Percentiles rank a stretch among this genome's conserved stretches.
phyloP scores from a whole-genome alignment of 2,329 filamentous ascomycete genomes.

The Ophiostoma australiae region DNA sequence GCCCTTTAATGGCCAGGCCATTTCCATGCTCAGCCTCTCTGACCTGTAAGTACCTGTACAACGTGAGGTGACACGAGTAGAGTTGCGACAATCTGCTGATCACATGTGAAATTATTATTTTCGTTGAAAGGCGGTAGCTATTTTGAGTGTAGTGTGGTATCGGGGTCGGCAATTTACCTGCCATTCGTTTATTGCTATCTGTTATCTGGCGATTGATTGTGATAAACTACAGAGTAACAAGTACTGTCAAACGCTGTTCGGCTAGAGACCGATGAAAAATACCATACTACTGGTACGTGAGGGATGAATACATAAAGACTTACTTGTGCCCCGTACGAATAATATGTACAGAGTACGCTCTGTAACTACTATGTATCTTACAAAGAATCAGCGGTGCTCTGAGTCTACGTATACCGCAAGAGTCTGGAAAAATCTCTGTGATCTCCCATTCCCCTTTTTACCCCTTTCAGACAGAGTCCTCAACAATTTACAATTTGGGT shows the following conservation, averaged over 20 bases:
- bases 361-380: no score
- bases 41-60: background rate
- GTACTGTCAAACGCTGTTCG: background rate
- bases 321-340: constrained; percentile 1
- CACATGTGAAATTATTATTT: constrained; percentile 8
- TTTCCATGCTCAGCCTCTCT: no score
- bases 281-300: constrained; percentile 1
- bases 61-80: background rate
- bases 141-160: constrained; percentile 6
- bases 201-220: constrained; percentile 1
- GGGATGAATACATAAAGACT: background rate
- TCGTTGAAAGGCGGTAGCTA: constrained; percentile 1
- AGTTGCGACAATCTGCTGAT: constrained; percentile 5
- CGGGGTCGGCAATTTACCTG: constrained; percentile 11
- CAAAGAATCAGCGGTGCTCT: no score
- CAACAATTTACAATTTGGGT: constrained; percentile 15
- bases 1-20: no score
- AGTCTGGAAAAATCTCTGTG: constrained; percentile 2
- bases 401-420: constrained; percentile 5
- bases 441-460: constrained; percentile 11
- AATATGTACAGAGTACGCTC: background rate
- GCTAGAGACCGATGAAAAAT: background rate
- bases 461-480: constrained; percentile 16
- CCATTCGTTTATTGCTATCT: constrained; percentile 3
- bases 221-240: background rate